phyloP scores from a whole-genome alignment of 2,329 filamentous ascomycete genomes.

The Ophiostoma quercus region DNA sequence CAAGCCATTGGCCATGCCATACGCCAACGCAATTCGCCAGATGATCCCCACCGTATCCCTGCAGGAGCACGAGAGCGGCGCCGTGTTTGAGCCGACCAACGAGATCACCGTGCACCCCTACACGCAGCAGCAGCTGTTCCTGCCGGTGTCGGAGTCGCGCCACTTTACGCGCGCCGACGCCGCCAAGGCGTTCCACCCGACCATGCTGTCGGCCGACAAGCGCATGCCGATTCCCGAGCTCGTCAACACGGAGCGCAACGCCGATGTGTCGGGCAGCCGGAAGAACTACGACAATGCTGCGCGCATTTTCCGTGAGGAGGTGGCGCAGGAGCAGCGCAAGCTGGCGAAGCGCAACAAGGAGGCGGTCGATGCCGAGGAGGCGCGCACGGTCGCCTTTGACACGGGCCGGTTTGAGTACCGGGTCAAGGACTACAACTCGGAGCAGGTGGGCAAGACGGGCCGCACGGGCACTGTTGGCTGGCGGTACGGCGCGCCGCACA shows the following conservation, averaged over 20 bases:
- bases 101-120: conserved; percentile 58
- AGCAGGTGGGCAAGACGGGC: conserved; percentile 52
- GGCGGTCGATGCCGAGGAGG: conserved; percentile 37
- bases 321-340: conserved; percentile 18
- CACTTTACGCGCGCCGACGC: conserved; percentile 61
- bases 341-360: conserved; percentile 31
- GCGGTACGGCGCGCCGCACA: conserved; percentile 58
- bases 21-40: conserved; percentile 65
- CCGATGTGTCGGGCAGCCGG: conserved; percentile 37
- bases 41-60: conserved; percentile 67
- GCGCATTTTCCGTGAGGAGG: conserved; percentile 36
- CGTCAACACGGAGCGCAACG: conserved; percentile 49
- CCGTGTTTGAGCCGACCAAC: conserved; percentile 56
- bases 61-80: conserved; percentile 39
- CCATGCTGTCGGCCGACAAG: conserved; percentile 55
- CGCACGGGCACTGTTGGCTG: conserved; percentile 51
- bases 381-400: conserved; percentile 42
- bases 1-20: conserved; percentile 70
- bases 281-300: conserved; percentile 26
- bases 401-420: conserved; percentile 53
- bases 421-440: conserved; percentile 55
- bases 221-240: conserved; percentile 60
- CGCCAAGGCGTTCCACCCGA: conserved; percentile 57
- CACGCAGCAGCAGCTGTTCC: conserved; percentile 60
- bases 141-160: conserved; percentile 58